phyloP scores from a whole-genome alignment of 495 filamentous ascomycete genomes.

The Penicillium bialowiezense region DNA sequence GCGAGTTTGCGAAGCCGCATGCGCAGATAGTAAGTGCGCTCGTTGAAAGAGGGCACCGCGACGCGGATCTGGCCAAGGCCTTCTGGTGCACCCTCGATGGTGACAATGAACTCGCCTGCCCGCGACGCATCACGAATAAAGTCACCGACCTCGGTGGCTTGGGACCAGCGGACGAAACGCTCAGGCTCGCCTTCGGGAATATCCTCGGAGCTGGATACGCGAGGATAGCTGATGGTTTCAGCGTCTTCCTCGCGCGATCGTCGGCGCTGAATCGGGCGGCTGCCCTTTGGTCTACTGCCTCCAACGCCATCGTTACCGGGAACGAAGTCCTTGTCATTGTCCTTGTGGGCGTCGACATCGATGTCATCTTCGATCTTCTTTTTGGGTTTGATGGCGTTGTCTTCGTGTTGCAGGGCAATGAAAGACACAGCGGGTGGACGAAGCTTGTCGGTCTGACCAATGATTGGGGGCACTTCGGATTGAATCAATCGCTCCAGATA shows the following conservation, averaged over 20 bases:
- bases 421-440: constrained; percentile 77
- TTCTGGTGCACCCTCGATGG: constrained; percentile 67
- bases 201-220: constrained; percentile 22
- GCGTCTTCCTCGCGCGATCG: constrained; percentile 29
- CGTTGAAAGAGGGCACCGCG: constrained; percentile 80
- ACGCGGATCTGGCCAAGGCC: constrained; percentile 66
- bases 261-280: constrained; percentile 4
- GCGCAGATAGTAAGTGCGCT: constrained; percentile 84
- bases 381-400: constrained; percentile 52
- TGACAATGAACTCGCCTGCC: constrained; percentile 77
- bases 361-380: constrained; percentile 52
- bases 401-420: constrained; percentile 68
- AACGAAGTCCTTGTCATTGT: constrained; percentile 2
- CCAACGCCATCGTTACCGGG: constrained; percentile 3
- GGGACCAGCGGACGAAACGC: constrained; percentile 84
- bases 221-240: constrained; percentile 37
- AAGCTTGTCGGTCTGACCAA: constrained; percentile 51
- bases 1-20: constrained; percentile 70
- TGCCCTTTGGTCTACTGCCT: background rate
- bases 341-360: constrained; percentile 23
- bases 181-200: constrained; percentile 16
- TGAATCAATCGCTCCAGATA: constrained; percentile 91
- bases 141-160: constrained; percentile 86
- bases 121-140: constrained; percentile 91
- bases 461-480: constrained; percentile 76